Base-by-base conservation (phyloP, 2,329 filamentous ascomycete genomes). In the Aspergillus texensis region DNA sequence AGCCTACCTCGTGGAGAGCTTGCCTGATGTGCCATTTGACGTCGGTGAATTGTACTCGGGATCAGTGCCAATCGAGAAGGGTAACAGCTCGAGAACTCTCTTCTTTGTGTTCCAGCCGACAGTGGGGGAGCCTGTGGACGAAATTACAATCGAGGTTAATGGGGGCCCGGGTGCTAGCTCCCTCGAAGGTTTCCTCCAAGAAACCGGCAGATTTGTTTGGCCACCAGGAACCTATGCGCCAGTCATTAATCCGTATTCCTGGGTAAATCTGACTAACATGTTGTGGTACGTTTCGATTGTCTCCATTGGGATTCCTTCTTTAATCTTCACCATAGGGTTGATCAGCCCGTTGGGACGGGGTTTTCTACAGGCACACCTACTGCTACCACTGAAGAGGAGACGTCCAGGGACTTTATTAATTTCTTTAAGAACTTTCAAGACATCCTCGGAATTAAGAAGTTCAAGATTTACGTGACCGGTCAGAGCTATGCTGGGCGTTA, bases 341-440 rank as follows among this genome's bases (percentile, higher is more conserved):
- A 74, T 14, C 76, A 78, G 62, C 80, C 80, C 1, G 81, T 86
- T 14, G 84, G 84, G 34, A 91, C 90, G 0, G 91, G 91, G 16
- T 94, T 91, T 74, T 85, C 88, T 0, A 83, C 85, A 54, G 91
- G 91, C 19, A 86, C 76, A 0, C 84, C 87, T 4, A 91, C 85
- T 1, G 90, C 89, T 19, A 88, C 80, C 0, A 87, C 84, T 65
- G 86, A 93, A 68, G 85, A 88, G 52, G 90, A 93, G 66, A 84
- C 89, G 1, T 90, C 90, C 0, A 77, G 80, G 34, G 86, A 94
- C 67, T 93, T 94, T 74, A 79, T 91, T 24, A 90, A 90, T 57
- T 95, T 93, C 79, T 93, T 89, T 84, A 89, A 89, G 79, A 92
- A 92, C 78, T 93, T 93, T 69, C 79, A 92, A 62, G 81, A 91